A percentile compares a stretch with the other conserved stretches of the same genome.
phyloP scores from a whole-genome alignment of 139 green algal genomes.

The Picochlorum sp. region DNA sequence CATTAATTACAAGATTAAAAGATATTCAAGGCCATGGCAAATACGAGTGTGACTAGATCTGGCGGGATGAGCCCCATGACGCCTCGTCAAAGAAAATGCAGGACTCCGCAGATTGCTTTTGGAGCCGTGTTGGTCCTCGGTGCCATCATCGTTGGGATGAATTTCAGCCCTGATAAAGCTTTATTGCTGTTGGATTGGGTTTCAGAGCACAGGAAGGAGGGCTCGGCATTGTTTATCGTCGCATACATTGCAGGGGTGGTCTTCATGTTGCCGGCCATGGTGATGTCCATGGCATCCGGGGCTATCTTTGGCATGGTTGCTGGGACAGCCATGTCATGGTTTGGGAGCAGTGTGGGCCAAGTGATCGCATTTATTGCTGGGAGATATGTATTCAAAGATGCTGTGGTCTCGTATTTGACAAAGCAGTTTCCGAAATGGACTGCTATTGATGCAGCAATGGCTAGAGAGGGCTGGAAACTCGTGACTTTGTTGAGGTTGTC shows the following conservation, averaged over 20 bases:
- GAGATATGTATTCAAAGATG: slow-evolving; percentile 44
- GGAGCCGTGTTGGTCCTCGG: slow-evolving; percentile 9
- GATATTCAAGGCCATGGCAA: too few species aligned
- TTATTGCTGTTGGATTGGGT: slow-evolving; percentile 27
- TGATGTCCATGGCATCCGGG: slow-evolving; percentile 40
- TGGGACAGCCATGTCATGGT: slow-evolving; percentile 37
- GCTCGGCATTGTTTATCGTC: slow-evolving; percentile 18
- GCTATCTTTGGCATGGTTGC: slow-evolving; percentile 39
- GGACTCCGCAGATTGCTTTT: background rate
- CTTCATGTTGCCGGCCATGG: slow-evolving; percentile 44
- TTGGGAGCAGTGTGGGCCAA: slow-evolving; percentile 36
- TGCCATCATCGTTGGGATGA: slow-evolving; percentile 13
- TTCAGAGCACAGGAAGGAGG: slow-evolving; percentile 24
- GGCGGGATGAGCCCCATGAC: too few species aligned
- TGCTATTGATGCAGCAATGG: slow-evolving; percentile 33
- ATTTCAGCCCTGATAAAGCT: slow-evolving; percentile 21
- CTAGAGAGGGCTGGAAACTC: slow-evolving; percentile 50
- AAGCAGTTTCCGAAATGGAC: slow-evolving; percentile 46
- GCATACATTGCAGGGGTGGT: slow-evolving; percentile 36
- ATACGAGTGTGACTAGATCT: too few species aligned
- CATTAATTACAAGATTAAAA: too few species aligned
- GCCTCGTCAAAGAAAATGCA: background rate
- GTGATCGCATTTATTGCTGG: slow-evolving; percentile 41
- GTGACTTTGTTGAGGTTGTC: slow-evolving; percentile 47
- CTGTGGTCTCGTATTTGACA: slow-evolving; percentile 31